Conservation (phyloP, 805 yeast genomes). For the Metschnikowia shivogae region DNA sequence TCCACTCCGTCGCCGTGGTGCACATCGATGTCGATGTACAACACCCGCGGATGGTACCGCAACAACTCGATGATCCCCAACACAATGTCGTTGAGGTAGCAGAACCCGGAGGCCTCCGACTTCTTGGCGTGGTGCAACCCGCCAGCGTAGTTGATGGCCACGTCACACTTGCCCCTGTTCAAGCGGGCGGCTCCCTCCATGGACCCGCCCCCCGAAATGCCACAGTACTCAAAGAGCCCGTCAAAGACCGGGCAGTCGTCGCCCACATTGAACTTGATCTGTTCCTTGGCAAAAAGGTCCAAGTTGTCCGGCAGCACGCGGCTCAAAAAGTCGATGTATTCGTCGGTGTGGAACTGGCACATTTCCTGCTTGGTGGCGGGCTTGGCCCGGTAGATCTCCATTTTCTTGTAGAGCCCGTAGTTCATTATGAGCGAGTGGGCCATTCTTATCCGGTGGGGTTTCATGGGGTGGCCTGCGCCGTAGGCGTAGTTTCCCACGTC, state of each 20-base stretch:
- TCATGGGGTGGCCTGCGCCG: slow-evolving; percentile 99
- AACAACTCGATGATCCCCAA: slow-evolving; percentile 75
- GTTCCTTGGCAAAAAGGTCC: slow-evolving; percentile 82
- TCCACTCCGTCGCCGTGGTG: slow-evolving; percentile 97
- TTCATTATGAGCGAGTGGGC: slow-evolving; percentile 96
- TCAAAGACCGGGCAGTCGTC: slow-evolving; percentile 81
- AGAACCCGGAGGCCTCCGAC: slow-evolving; percentile 85
- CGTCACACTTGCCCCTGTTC: slow-evolving; percentile 77
- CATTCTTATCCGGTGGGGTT: slow-evolving; percentile 98
- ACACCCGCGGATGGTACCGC: slow-evolving; percentile 78
- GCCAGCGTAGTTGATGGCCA: slow-evolving; percentile 91
- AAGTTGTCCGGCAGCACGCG: slow-evolving; percentile 90
- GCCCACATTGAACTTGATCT: slow-evolving; percentile 89
- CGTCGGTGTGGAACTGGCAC: slow-evolving; percentile 98
- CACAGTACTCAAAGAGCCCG: slow-evolving; percentile 70
- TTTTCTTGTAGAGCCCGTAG: slow-evolving; percentile 91
- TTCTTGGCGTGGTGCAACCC: slow-evolving; percentile 93
- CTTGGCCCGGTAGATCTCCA: slow-evolving; percentile 95
- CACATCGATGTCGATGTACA: slow-evolving; percentile 85
- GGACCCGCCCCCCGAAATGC: slow-evolving; percentile 84
- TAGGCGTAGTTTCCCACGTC: slow-evolving; percentile 98
- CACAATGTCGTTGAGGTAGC: slow-evolving; percentile 88
- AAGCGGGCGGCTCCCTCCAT: slow-evolving; percentile 86
- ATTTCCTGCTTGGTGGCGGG: slow-evolving; percentile 98
- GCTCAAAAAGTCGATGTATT: slow-evolving; percentile 87